Conservation (phyloP, 768 basidiomycete species). For the Trametes villosa region DNA sequence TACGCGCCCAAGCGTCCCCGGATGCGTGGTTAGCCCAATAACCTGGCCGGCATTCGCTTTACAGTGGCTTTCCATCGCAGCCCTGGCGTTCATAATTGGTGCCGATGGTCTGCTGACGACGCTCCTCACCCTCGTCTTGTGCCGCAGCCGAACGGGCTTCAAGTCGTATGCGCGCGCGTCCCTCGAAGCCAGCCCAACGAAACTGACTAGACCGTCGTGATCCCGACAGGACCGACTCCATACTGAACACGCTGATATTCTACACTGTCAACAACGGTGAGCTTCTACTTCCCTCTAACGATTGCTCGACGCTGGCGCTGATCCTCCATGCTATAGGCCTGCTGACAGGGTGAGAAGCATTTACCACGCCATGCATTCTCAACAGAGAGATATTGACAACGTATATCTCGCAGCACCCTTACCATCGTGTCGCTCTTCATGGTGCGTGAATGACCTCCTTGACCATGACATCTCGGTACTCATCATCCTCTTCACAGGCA, state of each 20-base stretch:
- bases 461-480: neutral
- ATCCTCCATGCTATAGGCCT: neutral
- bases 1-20: neutral
- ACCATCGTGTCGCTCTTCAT: neutral
- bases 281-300: neutral
- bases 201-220: too few species aligned
- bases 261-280: slow-evolving; percentile 7
- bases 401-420: neutral
- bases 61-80: slow-evolving; percentile 2
- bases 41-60: too few species aligned
- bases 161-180: neutral
- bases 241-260: neutral
- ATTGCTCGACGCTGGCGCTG: too few species aligned
- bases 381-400: too few species aligned
- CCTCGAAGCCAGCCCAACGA: neutral
- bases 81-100: neutral
- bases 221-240: neutral
- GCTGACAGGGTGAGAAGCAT: neutral
- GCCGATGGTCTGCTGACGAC: neutral
- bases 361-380: too few species aligned
- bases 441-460: neutral
- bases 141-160: neutral
- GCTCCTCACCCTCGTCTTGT: neutral
- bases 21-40: neutral
- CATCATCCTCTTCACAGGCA: neutral